phyloP scores from a whole-genome alignment of 352 stramenopile genomes.

The Pythium plurisporium region DNA sequence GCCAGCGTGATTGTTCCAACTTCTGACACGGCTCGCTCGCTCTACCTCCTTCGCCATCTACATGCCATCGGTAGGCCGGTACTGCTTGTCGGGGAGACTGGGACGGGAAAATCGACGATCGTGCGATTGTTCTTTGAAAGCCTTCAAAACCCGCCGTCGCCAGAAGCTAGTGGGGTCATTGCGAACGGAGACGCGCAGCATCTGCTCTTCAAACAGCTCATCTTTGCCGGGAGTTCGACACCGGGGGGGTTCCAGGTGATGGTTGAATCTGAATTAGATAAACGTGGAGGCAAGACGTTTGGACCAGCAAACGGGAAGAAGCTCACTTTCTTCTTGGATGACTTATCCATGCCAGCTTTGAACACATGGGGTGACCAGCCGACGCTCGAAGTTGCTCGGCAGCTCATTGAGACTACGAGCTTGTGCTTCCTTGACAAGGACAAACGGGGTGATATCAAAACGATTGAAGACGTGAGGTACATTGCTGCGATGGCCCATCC shows the following conservation, averaged over 20 bases:
- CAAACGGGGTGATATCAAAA: conserved; percentile 97
- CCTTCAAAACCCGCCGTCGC: not conserved
- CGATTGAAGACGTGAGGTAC: conserved; percentile 97
- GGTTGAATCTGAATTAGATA: conserved; percentile 73
- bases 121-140: conserved; percentile 73
- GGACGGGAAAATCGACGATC: conserved; percentile 87
- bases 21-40: conserved; percentile 65
- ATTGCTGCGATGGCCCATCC: conserved; percentile 97
- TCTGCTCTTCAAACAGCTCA: conserved; percentile 77
- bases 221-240: conserved; percentile 82
- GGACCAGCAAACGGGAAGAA: conserved; percentile 96
- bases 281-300: conserved; percentile 84
- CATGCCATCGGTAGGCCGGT: conserved; percentile 53
- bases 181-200: conserved; percentile 30
- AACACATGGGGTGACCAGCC: conserved; percentile 99
- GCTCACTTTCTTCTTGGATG: conserved; percentile 99
- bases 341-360: conserved; percentile 96
- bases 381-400: conserved; percentile 96
- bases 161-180: not conserved
- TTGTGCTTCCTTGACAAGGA: conserved; percentile 99
- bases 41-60: conserved; percentile 70
- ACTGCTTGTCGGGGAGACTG: conserved; percentile 78
- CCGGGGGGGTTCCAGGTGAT: conserved; percentile 76
- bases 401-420: conserved; percentile 95
- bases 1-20: conserved; percentile 84